A percentile compares a stretch with the other conserved stretches of the same genome.
These are phyloP conservation scores for Fusarium coffeatum DNA, from an alignment of 2,329 filamentous ascomycete genomes.

Conservation along the genomic window DNA sequence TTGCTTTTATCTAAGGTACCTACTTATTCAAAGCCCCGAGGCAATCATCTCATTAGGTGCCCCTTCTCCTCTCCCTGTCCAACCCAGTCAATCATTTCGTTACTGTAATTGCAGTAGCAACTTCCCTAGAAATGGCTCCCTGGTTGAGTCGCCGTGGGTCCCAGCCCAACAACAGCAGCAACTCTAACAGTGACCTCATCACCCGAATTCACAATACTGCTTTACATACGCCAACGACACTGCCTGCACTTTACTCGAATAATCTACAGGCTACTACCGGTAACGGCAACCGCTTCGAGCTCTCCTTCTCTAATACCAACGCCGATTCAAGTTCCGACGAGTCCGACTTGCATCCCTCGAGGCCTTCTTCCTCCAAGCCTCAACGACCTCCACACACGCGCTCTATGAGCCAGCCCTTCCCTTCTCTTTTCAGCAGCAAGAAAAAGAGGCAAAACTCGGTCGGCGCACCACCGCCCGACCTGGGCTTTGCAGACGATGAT, in stretches of 20 bases:
- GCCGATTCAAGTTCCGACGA: slow-evolving; percentile 60
- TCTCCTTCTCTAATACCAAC: slow-evolving; percentile 47
- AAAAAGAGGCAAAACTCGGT: slow-evolving; percentile 65
- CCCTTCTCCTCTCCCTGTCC: slow-evolving; percentile 8
- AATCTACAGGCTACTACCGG: slow-evolving; percentile 7
- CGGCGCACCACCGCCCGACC: slow-evolving; percentile 50
- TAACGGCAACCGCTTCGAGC: slow-evolving; percentile 41
- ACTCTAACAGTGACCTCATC: slow-evolving; percentile 49
- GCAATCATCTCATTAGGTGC: slow-evolving; percentile 3
- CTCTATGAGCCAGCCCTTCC: slow-evolving; percentile 84
- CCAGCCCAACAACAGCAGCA: slow-evolving; percentile 42
- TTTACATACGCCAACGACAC: slow-evolving; percentile 49
- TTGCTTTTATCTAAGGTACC: background rate
- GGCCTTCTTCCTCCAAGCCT: slow-evolving; percentile 38
- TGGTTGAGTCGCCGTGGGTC: slow-evolving; percentile 48
- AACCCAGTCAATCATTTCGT: background rate
- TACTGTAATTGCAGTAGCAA: slow-evolving; percentile 17
- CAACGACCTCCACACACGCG: slow-evolving; percentile 53
- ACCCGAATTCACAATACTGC: slow-evolving; percentile 53
- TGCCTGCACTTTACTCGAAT: slow-evolving; percentile 38
- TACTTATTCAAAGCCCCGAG: background rate
- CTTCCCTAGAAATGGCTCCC: slow-evolving; percentile 50
- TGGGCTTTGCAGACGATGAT: slow-evolving; percentile 48
- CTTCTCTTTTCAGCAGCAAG: slow-evolving; percentile 72
- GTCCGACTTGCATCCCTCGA: slow-evolving; percentile 52